Evolutionary conservation across 305 asterid genomes (phyloP).

Genomic region (Fraxinus nigra): DNA sequence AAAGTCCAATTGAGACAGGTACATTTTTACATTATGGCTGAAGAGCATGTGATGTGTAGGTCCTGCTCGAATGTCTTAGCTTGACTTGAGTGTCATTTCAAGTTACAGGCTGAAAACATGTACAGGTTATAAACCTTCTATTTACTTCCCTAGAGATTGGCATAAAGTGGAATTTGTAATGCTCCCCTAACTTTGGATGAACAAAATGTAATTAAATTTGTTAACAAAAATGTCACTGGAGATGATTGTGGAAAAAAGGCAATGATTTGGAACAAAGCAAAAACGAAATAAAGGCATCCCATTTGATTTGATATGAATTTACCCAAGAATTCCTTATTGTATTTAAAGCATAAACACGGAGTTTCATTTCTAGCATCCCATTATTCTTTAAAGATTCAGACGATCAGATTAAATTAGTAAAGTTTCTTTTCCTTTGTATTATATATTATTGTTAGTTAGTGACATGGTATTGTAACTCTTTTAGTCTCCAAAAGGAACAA

Average conservation of each 20-base stretch:
- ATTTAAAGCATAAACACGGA: neutral
- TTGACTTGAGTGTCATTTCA: conserved; percentile 17
- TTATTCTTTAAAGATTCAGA: neutral
- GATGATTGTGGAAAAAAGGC: neutral
- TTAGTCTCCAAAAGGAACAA: neutral
- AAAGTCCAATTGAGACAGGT: neutral
- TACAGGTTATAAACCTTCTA: conserved; percentile 1
- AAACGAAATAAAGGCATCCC: neutral
- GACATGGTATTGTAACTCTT: neutral
- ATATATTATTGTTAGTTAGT: neutral
- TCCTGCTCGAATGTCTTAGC: conserved; percentile 18
- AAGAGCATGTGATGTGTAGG: neutral
- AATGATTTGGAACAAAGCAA: neutral
- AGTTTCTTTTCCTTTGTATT: neutral
- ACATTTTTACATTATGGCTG: neutral
- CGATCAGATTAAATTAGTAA: neutral
- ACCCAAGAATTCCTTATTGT: neutral
- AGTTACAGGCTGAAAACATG: neutral
- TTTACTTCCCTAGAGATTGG: neutral
- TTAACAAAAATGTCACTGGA: neutral
- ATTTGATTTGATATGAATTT: neutral
- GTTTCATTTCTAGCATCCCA: neutral
- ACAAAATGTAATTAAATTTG: neutral
- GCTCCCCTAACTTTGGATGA: conserved; percentile 2
- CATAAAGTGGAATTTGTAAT: neutral